Evolutionary conservation across 208 protist genomes (phyloP).

Genomic region (Crithidia sp.): DNA sequence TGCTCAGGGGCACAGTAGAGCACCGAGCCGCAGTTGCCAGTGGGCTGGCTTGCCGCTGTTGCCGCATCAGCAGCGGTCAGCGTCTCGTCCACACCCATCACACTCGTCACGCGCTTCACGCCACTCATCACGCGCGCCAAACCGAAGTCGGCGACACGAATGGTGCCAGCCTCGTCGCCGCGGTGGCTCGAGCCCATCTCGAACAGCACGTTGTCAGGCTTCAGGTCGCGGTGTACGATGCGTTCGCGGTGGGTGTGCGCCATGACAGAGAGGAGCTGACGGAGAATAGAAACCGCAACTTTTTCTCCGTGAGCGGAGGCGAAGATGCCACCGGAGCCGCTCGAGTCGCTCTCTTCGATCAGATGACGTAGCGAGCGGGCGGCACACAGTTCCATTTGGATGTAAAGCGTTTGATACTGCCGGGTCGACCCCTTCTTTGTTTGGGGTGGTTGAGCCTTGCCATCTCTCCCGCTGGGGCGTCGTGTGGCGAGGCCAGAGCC

Average conservation of each 20-base stretch:
- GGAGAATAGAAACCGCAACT: conserved; percentile 69
- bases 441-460: no score
- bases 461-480: neutral
- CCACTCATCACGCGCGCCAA: conserved; percentile 66
- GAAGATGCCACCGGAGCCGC: conserved; percentile 42
- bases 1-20: conserved; percentile 88
- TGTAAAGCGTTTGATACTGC: conserved; percentile 75
- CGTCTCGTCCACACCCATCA: conserved; percentile 43
- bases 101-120: conserved; percentile 54
- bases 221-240: conserved; percentile 85
- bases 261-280: conserved; percentile 78
- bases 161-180: conserved; percentile 62
- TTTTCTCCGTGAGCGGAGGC: conserved; percentile 58
- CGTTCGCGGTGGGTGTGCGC: conserved; percentile 75
- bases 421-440: neutral
- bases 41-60: conserved; percentile 28
- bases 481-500: neutral
- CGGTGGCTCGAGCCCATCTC: conserved; percentile 52
- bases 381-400: conserved; percentile 90
- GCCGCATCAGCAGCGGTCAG: conserved; percentile 12
- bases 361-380: conserved; percentile 71
- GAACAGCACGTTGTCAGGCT: conserved; percentile 86
- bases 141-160: conserved; percentile 86
- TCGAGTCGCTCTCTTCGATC: conserved; percentile 69
- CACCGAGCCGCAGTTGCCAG: conserved; percentile 75